phyloP scores from a whole-genome alignment of 1,284 basidiomycete species.

The Leccinum olivaceoglutinosum region DNA sequence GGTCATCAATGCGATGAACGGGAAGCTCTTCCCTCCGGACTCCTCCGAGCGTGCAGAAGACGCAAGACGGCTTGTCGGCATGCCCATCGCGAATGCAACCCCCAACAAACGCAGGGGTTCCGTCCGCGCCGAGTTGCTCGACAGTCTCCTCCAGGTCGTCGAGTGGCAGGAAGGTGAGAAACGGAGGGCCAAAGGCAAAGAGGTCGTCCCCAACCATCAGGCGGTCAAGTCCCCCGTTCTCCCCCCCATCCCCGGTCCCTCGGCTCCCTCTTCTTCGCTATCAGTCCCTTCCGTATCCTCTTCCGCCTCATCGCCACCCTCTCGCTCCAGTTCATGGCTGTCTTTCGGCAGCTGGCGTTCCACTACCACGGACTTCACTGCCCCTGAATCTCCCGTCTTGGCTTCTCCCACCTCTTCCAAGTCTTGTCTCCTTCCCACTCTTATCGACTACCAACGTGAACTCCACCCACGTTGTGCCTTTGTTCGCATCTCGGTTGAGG shows the following conservation, averaged over 20 bases:
- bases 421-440: conserved; percentile 22
- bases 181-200: conserved; percentile 33
- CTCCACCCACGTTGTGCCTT: conserved; percentile 24
- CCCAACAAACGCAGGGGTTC: conserved; percentile 20
- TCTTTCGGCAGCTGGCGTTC: conserved; percentile 47
- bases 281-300: conserved; percentile 28
- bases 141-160: conserved; percentile 42
- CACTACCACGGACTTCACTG: too few relatives aligned
- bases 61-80: conserved; percentile 23
- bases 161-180: conserved; percentile 35
- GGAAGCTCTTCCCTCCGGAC: too few relatives aligned
- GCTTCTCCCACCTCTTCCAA: conserved; percentile 27
- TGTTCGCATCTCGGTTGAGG: conserved; percentile 25
- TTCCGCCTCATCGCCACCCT: conserved; percentile 27
- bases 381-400: conserved; percentile 21
- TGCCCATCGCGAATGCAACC: conserved; percentile 16
- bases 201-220: conserved; percentile 15
- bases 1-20: too few relatives aligned
- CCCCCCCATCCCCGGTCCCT: conserved; percentile 30
- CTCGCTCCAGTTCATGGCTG: conserved; percentile 51
- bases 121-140: conserved; percentile 39
- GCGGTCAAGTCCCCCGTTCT: conserved; percentile 19
- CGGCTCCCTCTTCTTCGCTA: conserved; percentile 23
- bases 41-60: conserved; percentile 26
- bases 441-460: conserved; percentile 20